phyloP scores from a whole-genome alignment of 352 stramenopile species.

The Pythium sp. region DNA sequence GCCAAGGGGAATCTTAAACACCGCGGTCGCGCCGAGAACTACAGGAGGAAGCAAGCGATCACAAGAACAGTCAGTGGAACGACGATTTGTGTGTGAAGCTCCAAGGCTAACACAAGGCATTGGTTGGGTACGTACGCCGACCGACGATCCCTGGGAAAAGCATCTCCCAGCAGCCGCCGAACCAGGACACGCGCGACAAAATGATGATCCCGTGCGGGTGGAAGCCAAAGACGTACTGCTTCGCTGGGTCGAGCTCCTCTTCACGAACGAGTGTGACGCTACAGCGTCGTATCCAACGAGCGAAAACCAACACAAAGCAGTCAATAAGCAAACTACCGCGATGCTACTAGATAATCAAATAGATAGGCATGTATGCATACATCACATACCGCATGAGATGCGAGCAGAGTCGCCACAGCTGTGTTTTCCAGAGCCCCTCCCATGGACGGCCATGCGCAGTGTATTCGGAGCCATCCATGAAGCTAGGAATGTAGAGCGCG shows the following conservation, averaged over 20 bases:
- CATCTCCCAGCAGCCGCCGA: slow-evolving; percentile 69
- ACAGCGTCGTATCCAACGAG: background rate
- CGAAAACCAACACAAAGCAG: background rate
- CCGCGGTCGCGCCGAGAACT: slow-evolving; percentile 61
- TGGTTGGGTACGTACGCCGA: slow-evolving; percentile 28
- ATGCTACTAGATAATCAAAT: too few relatives aligned
- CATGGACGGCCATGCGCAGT: too few relatives aligned
- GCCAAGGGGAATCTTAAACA: slow-evolving; percentile 66
- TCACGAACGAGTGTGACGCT: slow-evolving; percentile 66
- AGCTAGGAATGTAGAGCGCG: slow-evolving; percentile 32
- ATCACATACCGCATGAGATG: slow-evolving; percentile 54
- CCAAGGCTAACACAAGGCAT: background rate
- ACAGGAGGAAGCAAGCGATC: too few relatives aligned
- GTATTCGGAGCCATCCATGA: too few relatives aligned
- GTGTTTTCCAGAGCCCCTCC: too few relatives aligned
- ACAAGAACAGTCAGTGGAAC: too few relatives aligned
- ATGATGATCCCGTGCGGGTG: slow-evolving; percentile 79
- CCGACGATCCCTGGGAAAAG: slow-evolving; percentile 56
- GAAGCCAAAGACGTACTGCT: slow-evolving; percentile 77
- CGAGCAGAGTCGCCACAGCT: slow-evolving; percentile 27
- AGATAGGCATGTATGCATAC: too few relatives aligned
- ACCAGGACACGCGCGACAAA: slow-evolving; percentile 62
- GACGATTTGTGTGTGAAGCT: too few relatives aligned
- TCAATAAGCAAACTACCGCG: too few relatives aligned
- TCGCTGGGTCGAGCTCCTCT: slow-evolving; percentile 49